Evolutionary conservation across 768 basidiomycete species (phyloP), one percentile per base, ranked within the genome.

Genomic region (Boletus coccyginus): DNA sequence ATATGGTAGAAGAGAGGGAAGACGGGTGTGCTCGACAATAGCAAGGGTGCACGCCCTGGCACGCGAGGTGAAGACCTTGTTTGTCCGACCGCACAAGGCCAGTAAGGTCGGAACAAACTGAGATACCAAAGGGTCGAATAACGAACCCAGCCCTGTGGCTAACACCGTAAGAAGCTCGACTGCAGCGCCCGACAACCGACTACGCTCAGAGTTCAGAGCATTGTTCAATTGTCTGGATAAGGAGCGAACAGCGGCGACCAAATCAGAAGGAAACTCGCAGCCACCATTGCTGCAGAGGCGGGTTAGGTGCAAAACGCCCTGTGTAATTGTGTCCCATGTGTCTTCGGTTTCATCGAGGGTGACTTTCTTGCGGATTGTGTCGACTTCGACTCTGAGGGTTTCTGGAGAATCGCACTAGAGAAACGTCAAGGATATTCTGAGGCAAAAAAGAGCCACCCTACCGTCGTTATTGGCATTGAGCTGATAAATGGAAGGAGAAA

Each of bases 41-140:
- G 77, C 65, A 41, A 80, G 66, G 42, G 92, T 79, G 61, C 83
- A 84, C 1, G 77, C 66, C 57, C 78, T 81, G 2, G 88, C 86
- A 33, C 90, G 86, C 42, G 77, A 79, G 61, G 85, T 73, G 63
- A 89, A 82, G 46, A 94, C 82, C 70, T 92, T 94, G 77, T 88
- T 93, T 19, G 91, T 79, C 21, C 90, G 83, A 17, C 82, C 77
- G 59, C 88, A 90, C 24, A 92, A 73, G 2, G 74, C 71, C 13
- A 94, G 74, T 19, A 94, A 74, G 8, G 83, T 72, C 0, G 91
- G 92, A 42, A 93, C 61, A 63, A 88, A 86, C 13, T 85, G 66
- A n/a, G 81, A 70, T 8, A 91, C 70, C 21, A 93, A 76, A 3
- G 83, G 79, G 40, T 88, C 88, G 63, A 92, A 93, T 9, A 77